Base-by-base conservation (phyloP, 306 rosid species). In the Cicer chorassanicum region DNA sequence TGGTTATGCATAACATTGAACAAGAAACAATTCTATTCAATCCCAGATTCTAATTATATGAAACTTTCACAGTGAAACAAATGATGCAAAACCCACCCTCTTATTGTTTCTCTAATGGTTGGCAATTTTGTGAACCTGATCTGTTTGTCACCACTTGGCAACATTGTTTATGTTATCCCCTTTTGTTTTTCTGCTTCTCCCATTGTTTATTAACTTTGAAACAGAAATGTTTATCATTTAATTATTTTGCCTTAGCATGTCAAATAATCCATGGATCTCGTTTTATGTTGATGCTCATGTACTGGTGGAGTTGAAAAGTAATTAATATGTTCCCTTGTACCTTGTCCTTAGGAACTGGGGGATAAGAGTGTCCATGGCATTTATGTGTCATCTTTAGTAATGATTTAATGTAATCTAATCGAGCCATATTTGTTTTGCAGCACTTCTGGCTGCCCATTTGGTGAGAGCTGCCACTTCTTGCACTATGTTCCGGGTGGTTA, bases 401-500 rank as follows among this genome's bases (percentile, higher is more conserved):
- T 69, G 60, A 46, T 56, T 75, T 65, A 42, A 36, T 29, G 13
- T 80, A 19, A 67, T 78, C 87, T 89, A 78, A 80, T 73, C 40
- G 57, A 80, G 2, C 59, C 65, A 34, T 83, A n/a, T 50, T 68
- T 77, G 72, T 55, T 39, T 80, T 88, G 84, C 90, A 94, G 99
- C 81, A 94, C 96, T 59, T 77, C 97, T 68, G 99, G 99, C 29
- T 94, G 98, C 74, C 99, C 98, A 10, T 94, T 94, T 80, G 99
- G 99, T 18, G 99, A 94, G 83, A 70, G 91, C 41, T 94, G 99
- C 80, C 99, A 94, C 78, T 94, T 94, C 84, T 83, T 92, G 90
- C 99, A 94, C 83, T 77, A 85, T 70, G 90, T 94, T 67, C 93
- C 96, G 43, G 99, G 99, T 40, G 99, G 99, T 62, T 92, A 92